Base-by-base conservation (phyloP, 2,329 filamentous ascomycete genomes). In the Macrophomina pseudophaseolina region DNA sequence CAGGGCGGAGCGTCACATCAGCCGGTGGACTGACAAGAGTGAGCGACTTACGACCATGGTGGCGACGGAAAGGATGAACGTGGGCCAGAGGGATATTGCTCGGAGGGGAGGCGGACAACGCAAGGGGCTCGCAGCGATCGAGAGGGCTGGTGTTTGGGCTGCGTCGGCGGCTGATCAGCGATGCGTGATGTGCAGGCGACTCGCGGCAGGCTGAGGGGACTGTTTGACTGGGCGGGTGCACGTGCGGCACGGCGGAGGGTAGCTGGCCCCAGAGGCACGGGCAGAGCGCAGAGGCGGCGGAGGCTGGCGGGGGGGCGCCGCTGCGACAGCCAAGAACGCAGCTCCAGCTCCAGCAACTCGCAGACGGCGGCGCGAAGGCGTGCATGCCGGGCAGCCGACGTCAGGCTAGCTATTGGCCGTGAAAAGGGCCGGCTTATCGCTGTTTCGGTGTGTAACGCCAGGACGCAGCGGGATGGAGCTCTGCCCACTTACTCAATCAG, bases 21-120 rank as follows among this genome's bases (percentile, higher is more conserved):
- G 64, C 64, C 23, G 64, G 54, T 60, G 64, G 64, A 58, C 23
- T 66, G 64, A 66, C 65, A 68, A 63, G 51, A 38, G 63, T 65
- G 69, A 69, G 64, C 52, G 69, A 76, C 77, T 68, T 78, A 79
- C 77, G 72, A 79, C 77, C 77, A 79, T 79, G 67, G 66, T 73
- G 65, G 70, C 70, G 30, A 42, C 54, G 42, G 32, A 56, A n/a
- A 16, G 48, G 63, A 38, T 60, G 68, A 9, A 44, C 58, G 58
- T 62, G 51, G 63, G 56, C 40, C 51, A 32, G 59, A 58, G 33
- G 56, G 44, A 12, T 52, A 40, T 35, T 68, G 54, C 44, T 65
- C 51, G 63, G 68, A 52, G 64, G 60, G 49, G 54, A 42, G 63
- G 62, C 38, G 59, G 62, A 53, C 11, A 65, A 30, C 44, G 60